phyloP scores from a whole-genome alignment of 257 asterid genomes.

The Cinchona pubescens region DNA sequence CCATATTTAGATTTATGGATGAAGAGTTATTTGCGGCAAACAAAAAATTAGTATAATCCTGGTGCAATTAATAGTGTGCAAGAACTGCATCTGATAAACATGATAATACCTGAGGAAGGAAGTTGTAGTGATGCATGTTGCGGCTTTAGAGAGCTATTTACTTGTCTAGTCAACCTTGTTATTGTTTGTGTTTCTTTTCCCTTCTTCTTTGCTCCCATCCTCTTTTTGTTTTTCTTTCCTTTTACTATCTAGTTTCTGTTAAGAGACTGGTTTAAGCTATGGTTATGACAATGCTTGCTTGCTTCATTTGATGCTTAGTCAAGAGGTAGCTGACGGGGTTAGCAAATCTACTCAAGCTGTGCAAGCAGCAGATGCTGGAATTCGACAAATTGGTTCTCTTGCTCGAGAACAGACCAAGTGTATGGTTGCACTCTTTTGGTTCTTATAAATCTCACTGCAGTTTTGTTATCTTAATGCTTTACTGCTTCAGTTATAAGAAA shows the following conservation, averaged over 20 bases:
- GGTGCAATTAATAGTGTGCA: not conserved
- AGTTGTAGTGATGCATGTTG: not conserved
- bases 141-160: not conserved
- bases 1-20: not conserved
- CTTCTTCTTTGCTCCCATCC: not conserved
- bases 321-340: slow-evolving; percentile 83
- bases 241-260: not conserved
- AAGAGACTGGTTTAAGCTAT: slow-evolving; percentile 8
- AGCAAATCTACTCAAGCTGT: slow-evolving; percentile 87
- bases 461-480: not conserved
- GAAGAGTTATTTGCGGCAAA: not conserved
- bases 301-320: slow-evolving; percentile 50
- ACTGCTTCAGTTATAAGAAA: not conserved
- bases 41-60: not conserved
- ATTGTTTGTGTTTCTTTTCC: not conserved
- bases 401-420: slow-evolving; percentile 82
- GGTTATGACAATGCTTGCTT: slow-evolving; percentile 8
- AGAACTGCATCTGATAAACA: not conserved
- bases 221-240: not conserved
- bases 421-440: slow-evolving; percentile 34
- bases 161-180: not conserved
- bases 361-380: slow-evolving; percentile 93
- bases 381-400: slow-evolving; percentile 73
- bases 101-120: not conserved
- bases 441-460: not conserved